Evolutionary conservation across 495 filamentous ascomycete genomes (phyloP).

Genomic region (Amphirosellinia nigrospora): DNA sequence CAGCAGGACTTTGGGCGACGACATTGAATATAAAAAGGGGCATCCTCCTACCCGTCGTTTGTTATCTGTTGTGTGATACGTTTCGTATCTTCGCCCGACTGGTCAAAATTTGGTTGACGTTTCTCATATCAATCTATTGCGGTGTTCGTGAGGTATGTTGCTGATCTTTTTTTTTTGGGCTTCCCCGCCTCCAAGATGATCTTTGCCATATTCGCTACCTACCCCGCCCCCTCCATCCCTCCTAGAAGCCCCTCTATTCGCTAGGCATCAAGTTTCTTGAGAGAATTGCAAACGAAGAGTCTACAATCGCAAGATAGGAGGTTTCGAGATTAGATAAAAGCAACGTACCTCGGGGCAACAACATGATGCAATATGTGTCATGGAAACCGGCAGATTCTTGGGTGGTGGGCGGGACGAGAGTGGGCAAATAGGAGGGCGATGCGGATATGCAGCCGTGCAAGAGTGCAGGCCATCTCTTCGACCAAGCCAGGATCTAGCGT

Average conservation of each 20-base stretch:
- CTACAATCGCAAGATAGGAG: neutral
- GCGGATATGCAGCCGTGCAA: conserved; percentile 3
- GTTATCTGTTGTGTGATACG: neutral
- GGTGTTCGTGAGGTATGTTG: conserved; percentile 21
- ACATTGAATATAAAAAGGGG: conserved; percentile 1
- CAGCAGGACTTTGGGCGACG: neutral
- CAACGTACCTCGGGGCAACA: neutral
- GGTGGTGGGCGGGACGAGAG: conserved; percentile 12
- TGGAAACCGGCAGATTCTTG: conserved; percentile 6
- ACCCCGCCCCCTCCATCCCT: conserved; percentile 4
- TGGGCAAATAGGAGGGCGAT: conserved; percentile 21
- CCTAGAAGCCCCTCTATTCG: conserved; percentile 9
- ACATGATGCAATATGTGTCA: conserved; percentile 17
- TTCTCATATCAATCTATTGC: neutral
- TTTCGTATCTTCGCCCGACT: neutral
- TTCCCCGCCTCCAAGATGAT: conserved; percentile 3
- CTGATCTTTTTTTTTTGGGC: conserved; percentile 13
- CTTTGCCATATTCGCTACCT: neutral
- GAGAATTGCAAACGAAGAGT: conserved; percentile 1
- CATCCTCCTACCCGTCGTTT: neutral
- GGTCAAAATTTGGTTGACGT: neutral
- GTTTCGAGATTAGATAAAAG: neutral
- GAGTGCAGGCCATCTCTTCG: conserved; percentile 9
- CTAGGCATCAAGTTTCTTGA: neutral
- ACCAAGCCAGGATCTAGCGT: conserved; percentile 21